Conservation (phyloP, 805 yeast genomes). For the Suhomyces prunicola region DNA sequence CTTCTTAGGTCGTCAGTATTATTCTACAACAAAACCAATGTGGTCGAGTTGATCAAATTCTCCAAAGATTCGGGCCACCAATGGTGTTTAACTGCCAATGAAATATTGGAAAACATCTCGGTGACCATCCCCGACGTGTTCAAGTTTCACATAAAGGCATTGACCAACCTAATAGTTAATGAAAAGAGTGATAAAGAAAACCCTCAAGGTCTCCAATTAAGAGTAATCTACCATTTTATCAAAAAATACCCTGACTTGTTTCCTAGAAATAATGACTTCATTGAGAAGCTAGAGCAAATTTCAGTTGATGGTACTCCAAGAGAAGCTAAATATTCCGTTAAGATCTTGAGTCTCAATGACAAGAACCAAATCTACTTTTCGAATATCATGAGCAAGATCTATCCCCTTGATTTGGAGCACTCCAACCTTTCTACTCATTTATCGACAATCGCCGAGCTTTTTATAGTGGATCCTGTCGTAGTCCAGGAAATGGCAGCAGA, state of each 20-base stretch:
- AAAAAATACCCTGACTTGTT: conserved; percentile 48
- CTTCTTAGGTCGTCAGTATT: conserved; percentile 60
- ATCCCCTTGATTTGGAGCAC: conserved; percentile 47
- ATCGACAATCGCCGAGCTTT: conserved; percentile 58
- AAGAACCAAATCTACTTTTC: conserved; percentile 39
- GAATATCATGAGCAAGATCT: conserved; percentile 38
- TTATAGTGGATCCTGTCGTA: conserved; percentile 44
- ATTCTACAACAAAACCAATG: conserved; percentile 62
- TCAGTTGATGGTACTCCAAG: conserved; percentile 51
- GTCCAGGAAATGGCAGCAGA: conserved; percentile 55
- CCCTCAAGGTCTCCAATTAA: conserved; percentile 42
- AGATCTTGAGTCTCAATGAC: conserved; percentile 49
- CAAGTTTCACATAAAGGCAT: conserved; percentile 52
- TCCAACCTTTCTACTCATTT: conserved; percentile 52
- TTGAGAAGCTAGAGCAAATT: conserved; percentile 43
- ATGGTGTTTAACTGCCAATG: conserved; percentile 42
- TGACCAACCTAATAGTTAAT: conserved; percentile 38
- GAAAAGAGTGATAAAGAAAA: conserved; percentile 14
- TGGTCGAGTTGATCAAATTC: conserved; percentile 49
- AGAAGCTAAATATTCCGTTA: conserved; percentile 65
- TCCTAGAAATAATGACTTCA: conserved; percentile 43
- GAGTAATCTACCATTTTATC: conserved; percentile 58
- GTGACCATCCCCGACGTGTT: conserved; percentile 59
- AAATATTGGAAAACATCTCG: conserved; percentile 58
- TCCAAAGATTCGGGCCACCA: conserved; percentile 34